phyloP scores from a whole-genome alignment of 2,329 filamentous ascomycete species.

The Hypoxylon sp. region DNA sequence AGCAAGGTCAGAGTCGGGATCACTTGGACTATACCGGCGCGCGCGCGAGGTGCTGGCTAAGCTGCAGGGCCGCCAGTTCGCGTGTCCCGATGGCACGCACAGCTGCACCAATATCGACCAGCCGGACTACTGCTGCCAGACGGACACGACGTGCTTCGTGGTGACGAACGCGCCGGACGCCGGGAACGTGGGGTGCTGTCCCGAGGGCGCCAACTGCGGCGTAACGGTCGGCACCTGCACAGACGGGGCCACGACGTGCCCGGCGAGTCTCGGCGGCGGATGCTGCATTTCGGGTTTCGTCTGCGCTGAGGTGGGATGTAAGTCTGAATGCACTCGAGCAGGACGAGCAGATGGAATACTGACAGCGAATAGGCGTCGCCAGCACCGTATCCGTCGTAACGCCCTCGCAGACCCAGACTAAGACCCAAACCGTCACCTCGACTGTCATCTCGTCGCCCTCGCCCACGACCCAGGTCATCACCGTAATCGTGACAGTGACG shows the following conservation, averaged over 20 bases:
- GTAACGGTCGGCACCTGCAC: slow-evolving; percentile 72
- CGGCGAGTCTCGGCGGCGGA: slow-evolving; percentile 74
- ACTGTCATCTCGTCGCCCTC: slow-evolving; percentile 51
- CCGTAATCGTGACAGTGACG: slow-evolving; percentile 58
- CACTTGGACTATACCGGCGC: slow-evolving; percentile 53
- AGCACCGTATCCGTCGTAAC: slow-evolving; percentile 51
- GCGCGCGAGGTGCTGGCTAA: slow-evolving; percentile 60
- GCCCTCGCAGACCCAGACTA: slow-evolving; percentile 43
- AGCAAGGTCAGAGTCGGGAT: slow-evolving; percentile 7
- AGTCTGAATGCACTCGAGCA: too few species aligned
- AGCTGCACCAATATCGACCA: slow-evolving; percentile 73
- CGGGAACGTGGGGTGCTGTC: slow-evolving; percentile 81
- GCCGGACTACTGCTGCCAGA: slow-evolving; percentile 78
- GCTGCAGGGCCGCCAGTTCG: slow-evolving; percentile 68
- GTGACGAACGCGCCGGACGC: slow-evolving; percentile 69
- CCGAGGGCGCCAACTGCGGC: slow-evolving; percentile 70
- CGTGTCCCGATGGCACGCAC: slow-evolving; percentile 74
- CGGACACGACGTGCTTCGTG: slow-evolving; percentile 73
- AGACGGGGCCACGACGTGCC: slow-evolving; percentile 72
- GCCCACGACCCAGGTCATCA: slow-evolving; percentile 51
- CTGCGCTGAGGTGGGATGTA: slow-evolving; percentile 78
- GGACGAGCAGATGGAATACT: too few species aligned
- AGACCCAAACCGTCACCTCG: slow-evolving; percentile 51
- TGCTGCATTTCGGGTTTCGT: slow-evolving; percentile 80
- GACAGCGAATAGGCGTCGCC: slow-evolving; percentile 50